phyloP scores from a whole-genome alignment of 805 yeast species.

The Yamadazyma sp. region DNA sequence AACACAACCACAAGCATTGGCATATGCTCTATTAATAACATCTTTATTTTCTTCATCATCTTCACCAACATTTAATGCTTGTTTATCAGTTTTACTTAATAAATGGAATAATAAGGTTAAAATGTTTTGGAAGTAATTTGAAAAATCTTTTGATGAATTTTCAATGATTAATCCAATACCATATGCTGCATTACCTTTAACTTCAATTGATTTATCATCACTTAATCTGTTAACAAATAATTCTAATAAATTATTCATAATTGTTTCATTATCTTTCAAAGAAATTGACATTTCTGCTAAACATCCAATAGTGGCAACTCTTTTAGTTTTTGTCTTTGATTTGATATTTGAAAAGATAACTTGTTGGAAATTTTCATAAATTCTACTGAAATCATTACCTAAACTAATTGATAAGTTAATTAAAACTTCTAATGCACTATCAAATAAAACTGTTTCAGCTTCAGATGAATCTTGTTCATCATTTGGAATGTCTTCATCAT shows the following conservation, averaged over 20 bases:
- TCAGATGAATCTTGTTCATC: conserved; percentile 49
- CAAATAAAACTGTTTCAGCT: conserved; percentile 66
- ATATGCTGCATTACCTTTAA: conserved; percentile 92
- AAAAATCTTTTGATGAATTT: conserved; percentile 53
- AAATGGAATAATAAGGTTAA: conserved; percentile 77
- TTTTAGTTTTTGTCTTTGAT: conserved; percentile 63
- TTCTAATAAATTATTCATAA: conserved; percentile 65
- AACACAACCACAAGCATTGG: conserved; percentile 97
- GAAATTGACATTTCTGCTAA: conserved; percentile 85
- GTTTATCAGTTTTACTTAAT: conserved; percentile 60
- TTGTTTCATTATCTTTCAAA: conserved; percentile 64
- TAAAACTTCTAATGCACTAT: conserved; percentile 81
- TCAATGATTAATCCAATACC: conserved; percentile 82
- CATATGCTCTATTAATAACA: conserved; percentile 76
- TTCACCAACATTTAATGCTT: conserved; percentile 44
- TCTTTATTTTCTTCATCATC: conserved; percentile 73
- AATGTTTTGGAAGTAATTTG: conserved; percentile 63
- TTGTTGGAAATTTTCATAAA: conserved; percentile 71
- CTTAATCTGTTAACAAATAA: conserved; percentile 66
- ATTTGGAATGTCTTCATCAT: conserved; percentile 62
- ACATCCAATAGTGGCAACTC: conserved; percentile 84
- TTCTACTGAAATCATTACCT: conserved; percentile 70
- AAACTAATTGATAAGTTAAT: conserved; percentile 74
- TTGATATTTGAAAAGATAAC: conserved; percentile 54
- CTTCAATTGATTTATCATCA: conserved; percentile 78